Percentiles rank a stretch among this genome's conserved stretches.
Conservation (phyloP, 805 yeast genomes). For the Yamadazyma ubonensis region DNA sequence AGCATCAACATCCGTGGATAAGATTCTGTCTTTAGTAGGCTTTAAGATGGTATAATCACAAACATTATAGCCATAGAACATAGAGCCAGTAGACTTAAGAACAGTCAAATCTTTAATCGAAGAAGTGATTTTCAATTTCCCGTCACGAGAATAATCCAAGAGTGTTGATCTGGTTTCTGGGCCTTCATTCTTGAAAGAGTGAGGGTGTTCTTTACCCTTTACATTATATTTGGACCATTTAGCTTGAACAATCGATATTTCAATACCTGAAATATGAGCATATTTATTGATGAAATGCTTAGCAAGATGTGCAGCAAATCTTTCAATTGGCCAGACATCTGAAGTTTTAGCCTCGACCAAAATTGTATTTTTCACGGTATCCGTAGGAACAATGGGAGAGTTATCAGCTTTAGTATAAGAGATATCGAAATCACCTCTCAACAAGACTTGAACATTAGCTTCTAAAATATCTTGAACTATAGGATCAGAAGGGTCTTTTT, state of each 20-base stretch:
- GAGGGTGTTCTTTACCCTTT: constrained; percentile 73
- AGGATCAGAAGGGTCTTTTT: constrained; percentile 71
- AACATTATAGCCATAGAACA: constrained; percentile 82
- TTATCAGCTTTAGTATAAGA: constrained; percentile 90
- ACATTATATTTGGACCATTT: constrained; percentile 79
- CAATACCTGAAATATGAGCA: constrained; percentile 70
- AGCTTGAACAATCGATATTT: constrained; percentile 65
- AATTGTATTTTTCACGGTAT: constrained; percentile 87
- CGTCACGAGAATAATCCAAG: constrained; percentile 50
- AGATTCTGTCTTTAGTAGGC: constrained; percentile 80
- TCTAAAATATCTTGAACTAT: constrained; percentile 78
- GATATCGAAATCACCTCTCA: constrained; percentile 74
- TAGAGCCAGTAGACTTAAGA: constrained; percentile 87
- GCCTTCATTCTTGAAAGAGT: constrained; percentile 84
- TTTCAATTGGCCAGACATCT: constrained; percentile 88
- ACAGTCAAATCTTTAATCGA: constrained; percentile 78
- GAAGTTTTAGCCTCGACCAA: constrained; percentile 77
- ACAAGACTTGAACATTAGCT: constrained; percentile 72
- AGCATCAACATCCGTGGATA: constrained; percentile 83
- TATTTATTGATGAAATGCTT: constrained; percentile 78
- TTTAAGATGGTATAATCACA: constrained; percentile 87
- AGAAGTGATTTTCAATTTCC: constrained; percentile 58
- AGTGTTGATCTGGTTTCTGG: constrained; percentile 70
- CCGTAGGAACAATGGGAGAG: constrained; percentile 88
- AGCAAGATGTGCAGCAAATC: constrained; percentile 82